Evolutionary conservation across 2,329 filamentous ascomycete species (phyloP).

Genomic region (Daldinia eschscholtzii): DNA sequence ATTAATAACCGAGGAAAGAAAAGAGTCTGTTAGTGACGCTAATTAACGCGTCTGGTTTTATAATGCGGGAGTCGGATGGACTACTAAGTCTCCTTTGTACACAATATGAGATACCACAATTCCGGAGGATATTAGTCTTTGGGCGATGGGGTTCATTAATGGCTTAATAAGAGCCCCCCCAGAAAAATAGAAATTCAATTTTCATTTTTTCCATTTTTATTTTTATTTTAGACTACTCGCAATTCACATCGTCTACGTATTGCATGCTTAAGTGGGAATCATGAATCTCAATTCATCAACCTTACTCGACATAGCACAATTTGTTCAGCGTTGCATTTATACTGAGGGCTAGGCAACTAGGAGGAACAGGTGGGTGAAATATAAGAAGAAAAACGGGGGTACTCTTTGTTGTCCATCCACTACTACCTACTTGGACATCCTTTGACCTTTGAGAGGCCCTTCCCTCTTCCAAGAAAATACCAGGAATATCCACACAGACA

Average conservation of each 20-base stretch:
- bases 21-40: neutral
- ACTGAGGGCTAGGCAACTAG: conserved; percentile 20
- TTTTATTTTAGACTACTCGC: too few species aligned
- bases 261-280: conserved; percentile 16
- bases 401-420: conserved; percentile 27
- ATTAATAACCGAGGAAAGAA: neutral
- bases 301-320: conserved; percentile 34
- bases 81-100: conserved; percentile 1
- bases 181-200: neutral
- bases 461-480: conserved; percentile 28
- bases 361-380: conserved; percentile 12
- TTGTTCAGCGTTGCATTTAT: conserved; percentile 24
- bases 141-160: neutral
- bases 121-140: neutral
- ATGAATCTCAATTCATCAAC: conserved; percentile 33
- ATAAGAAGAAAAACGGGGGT: conserved; percentile 30
- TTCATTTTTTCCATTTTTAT: neutral
- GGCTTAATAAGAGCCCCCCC: too few species aligned
- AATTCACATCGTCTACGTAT: neutral
- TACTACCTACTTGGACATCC: conserved; percentile 14
- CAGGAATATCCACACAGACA: conserved; percentile 36
- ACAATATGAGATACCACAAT: conserved; percentile 3
- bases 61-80: neutral
- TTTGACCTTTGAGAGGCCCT: conserved; percentile 14
- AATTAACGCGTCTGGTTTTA: neutral